phyloP scores from a whole-genome alignment of 305 asterid species.

The Solanum aculeatissimum region DNA sequence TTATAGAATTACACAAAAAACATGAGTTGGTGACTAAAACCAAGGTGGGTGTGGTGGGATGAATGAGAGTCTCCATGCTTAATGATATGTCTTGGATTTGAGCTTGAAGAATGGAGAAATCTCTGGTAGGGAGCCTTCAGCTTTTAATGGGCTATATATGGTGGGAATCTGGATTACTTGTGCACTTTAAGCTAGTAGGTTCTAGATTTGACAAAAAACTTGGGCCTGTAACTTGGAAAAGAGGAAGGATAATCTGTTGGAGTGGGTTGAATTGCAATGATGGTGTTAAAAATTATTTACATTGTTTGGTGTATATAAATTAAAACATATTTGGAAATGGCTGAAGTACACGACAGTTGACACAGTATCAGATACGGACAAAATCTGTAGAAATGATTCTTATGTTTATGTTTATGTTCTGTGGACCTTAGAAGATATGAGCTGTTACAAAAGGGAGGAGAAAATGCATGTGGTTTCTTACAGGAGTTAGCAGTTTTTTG shows the following conservation, averaged over 20 bases:
- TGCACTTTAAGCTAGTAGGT: neutral
- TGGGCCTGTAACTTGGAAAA: neutral
- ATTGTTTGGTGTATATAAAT: neutral
- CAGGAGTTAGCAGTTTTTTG: neutral
- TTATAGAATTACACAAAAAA: neutral
- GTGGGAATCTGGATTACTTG: neutral
- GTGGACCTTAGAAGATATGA: neutral
- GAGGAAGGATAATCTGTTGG: neutral
- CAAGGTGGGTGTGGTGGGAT: neutral
- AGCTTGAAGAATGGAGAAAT: neutral
- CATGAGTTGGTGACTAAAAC: neutral
- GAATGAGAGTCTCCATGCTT: neutral
- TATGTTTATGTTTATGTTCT: neutral
- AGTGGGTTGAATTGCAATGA: neutral
- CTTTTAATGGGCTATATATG: neutral
- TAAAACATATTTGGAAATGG: neutral
- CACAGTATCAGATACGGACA: neutral
- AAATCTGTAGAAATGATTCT: neutral
- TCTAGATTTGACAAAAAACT: neutral
- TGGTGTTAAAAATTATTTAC: neutral
- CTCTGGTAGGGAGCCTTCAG: neutral
- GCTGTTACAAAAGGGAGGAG: neutral
- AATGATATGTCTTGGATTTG: neutral
- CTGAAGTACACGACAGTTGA: neutral
- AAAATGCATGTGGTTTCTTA: neutral